Percentiles rank a stretch among this genome's conserved stretches.
phyloP scores from a whole-genome alignment of 495 filamentous ascomycete genomes.

The Talaromyces proteolyticus region DNA sequence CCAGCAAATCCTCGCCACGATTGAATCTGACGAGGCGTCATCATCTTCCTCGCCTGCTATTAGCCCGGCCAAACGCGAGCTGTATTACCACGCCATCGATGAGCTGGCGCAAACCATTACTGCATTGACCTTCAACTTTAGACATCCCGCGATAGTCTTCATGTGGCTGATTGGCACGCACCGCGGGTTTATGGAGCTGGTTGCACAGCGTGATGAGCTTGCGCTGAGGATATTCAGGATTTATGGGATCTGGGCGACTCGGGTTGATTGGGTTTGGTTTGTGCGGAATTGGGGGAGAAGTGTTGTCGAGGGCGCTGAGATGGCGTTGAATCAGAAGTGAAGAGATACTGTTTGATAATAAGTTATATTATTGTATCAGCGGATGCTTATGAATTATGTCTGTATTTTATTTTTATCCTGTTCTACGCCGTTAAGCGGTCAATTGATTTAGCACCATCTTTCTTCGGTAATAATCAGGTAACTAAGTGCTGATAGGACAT shows the following conservation, averaged over 20 bases:
- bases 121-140: neutral
- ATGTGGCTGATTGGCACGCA: constrained; percentile 1
- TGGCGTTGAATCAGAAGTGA: no score
- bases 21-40: neutral
- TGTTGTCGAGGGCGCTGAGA: neutral
- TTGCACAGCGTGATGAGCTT: neutral
- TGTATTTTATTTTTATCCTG: no score
- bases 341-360: no score
- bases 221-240: neutral
- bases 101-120: neutral
- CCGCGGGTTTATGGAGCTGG: neutral
- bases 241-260: neutral
- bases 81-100: neutral
- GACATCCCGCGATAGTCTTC: neutral
- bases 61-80: no score
- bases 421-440: no score
- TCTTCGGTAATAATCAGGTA: no score
- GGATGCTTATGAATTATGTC: no score
- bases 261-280: neutral
- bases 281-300: neutral
- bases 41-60: no score
- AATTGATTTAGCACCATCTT: no score
- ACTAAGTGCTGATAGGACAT: no score
- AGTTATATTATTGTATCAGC: no score
- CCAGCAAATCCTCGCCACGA: neutral